These are phyloP conservation scores for Mortierella sp. DNA, from an alignment of 371 early-diverging fungal species.

Conservation along the genomic window DNA sequence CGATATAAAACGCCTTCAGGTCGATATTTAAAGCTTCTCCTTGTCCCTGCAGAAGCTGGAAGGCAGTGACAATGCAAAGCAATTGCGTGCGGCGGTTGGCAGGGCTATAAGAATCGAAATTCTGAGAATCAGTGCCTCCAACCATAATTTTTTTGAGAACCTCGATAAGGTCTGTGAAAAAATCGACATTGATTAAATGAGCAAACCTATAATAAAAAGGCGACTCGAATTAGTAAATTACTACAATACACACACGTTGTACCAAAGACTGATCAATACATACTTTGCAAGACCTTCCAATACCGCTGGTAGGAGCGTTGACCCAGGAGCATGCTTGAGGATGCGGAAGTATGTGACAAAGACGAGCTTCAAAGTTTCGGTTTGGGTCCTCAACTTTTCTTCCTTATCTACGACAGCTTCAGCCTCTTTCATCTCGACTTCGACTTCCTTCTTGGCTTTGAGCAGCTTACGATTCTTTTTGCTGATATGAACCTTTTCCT, in stretches of 20 bases:
- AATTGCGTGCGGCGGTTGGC: slow-evolving; percentile 72
- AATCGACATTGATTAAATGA: slow-evolving; percentile 94
- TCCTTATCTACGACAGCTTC: slow-evolving; percentile 84
- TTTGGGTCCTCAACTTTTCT: slow-evolving; percentile 81
- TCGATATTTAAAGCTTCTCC: slow-evolving; percentile 91
- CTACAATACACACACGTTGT: background rate
- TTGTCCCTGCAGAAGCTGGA: slow-evolving; percentile 88
- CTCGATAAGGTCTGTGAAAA: slow-evolving; percentile 90
- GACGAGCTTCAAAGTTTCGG: slow-evolving; percentile 91
- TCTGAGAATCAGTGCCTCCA: slow-evolving; percentile 56
- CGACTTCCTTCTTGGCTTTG: slow-evolving; percentile 81
- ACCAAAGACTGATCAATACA: slow-evolving; percentile 1
- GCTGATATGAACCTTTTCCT: slow-evolving; percentile 76
- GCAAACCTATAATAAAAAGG: slow-evolving; percentile 72
- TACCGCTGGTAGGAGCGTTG: slow-evolving; percentile 85
- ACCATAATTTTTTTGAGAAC: slow-evolving; percentile 86
- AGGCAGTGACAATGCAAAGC: slow-evolving; percentile 89
- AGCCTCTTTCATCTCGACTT: slow-evolving; percentile 86
- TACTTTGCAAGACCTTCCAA: slow-evolving; percentile 91
- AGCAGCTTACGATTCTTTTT: slow-evolving; percentile 80
- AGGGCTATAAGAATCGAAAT: slow-evolving; percentile 56
- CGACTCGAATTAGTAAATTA: background rate
- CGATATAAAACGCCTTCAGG: slow-evolving; percentile 85
- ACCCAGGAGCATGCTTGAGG: slow-evolving; percentile 84
- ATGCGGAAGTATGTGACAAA: slow-evolving; percentile 95